Evolutionary conservation across 306 rosid species (phyloP).

Genomic region (Hippophae gyantsensis): DNA sequence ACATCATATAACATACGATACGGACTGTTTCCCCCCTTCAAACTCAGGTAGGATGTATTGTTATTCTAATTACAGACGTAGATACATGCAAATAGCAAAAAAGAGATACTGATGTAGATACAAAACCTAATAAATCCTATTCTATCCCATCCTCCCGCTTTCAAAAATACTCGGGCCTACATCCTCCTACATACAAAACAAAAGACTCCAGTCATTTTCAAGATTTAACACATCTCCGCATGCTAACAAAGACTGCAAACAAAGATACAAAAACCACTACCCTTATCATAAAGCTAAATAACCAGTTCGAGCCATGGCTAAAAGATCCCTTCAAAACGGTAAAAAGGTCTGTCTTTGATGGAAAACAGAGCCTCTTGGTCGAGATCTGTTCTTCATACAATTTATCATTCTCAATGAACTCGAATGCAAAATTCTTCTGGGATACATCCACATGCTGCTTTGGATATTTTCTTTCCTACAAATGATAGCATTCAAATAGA

Average conservation of each 20-base stretch:
- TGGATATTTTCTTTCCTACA: slow-evolving; percentile 37
- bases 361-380: slow-evolving; percentile 7
- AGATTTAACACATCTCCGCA: slow-evolving; percentile 39
- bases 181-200: slow-evolving; percentile 10
- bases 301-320: slow-evolving; percentile 20
- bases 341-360: slow-evolving; percentile 18
- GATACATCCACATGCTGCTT: slow-evolving; percentile 28
- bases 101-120: slow-evolving; percentile 6
- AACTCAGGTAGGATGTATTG: neutral
- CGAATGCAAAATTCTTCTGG: slow-evolving; percentile 1
- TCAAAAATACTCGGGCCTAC: slow-evolving; percentile 21
- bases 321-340: slow-evolving; percentile 20
- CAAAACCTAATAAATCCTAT: slow-evolving; percentile 16
- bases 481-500: slow-evolving; percentile 17
- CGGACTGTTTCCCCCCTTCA: too few species aligned
- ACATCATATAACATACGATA: too few species aligned
- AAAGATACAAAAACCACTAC: slow-evolving; percentile 28
- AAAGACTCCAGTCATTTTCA: slow-evolving; percentile 26
- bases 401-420: slow-evolving; percentile 21
- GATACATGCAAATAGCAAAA: neutral
- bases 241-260: slow-evolving; percentile 37
- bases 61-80: neutral
- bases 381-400: slow-evolving; percentile 16
- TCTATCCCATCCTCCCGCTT: slow-evolving; percentile 3
- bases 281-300: slow-evolving; percentile 33